A percentile compares a stretch with the other conserved stretches of the same genome.
Evolutionary conservation across 768 basidiomycete species (phyloP).

Genomic region (Dacryopinax spathularia): DNA sequence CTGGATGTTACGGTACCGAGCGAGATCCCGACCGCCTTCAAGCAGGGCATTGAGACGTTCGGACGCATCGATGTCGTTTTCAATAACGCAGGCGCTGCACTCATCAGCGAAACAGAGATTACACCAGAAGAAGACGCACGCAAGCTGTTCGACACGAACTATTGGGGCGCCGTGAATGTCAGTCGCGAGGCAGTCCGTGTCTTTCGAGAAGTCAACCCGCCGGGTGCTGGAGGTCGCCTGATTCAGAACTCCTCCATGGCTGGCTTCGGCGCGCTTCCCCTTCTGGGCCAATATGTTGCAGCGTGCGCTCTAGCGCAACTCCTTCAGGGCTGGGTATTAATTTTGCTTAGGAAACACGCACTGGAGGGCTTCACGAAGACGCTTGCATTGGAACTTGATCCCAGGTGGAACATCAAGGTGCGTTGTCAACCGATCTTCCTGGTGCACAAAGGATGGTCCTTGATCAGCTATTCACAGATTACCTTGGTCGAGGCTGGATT

Average conservation of each 20-base stretch:
- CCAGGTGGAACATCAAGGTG: background rate
- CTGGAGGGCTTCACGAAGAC: background rate
- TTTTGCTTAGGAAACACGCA: background rate
- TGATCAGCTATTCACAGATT: background rate
- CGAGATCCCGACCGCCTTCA: conserved; percentile 27
- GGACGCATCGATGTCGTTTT: conserved; percentile 34
- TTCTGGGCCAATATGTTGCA: background rate
- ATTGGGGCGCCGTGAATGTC: conserved; percentile 28
- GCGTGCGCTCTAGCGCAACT: background rate
- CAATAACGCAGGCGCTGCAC: conserved; percentile 29
- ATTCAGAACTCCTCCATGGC: background rate
- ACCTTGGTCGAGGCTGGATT: background rate
- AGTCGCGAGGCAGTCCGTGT: conserved; percentile 15
- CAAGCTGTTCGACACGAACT: conserved; percentile 28
- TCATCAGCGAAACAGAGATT: conserved; percentile 28
- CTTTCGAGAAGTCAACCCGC: background rate
- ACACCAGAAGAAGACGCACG: conserved; percentile 24
- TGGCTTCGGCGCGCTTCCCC: background rate
- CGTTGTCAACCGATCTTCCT: background rate
- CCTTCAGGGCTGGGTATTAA: too few relatives aligned
- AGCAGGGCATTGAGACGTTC: conserved; percentile 24
- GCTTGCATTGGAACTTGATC: background rate
- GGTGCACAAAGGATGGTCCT: too few relatives aligned
- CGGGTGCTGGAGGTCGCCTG: conserved; percentile 4
- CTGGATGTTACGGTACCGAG: conserved; percentile 27